Conservation (phyloP, 208 protist genomes). For the Plasmodiophora brassicae region DNA sequence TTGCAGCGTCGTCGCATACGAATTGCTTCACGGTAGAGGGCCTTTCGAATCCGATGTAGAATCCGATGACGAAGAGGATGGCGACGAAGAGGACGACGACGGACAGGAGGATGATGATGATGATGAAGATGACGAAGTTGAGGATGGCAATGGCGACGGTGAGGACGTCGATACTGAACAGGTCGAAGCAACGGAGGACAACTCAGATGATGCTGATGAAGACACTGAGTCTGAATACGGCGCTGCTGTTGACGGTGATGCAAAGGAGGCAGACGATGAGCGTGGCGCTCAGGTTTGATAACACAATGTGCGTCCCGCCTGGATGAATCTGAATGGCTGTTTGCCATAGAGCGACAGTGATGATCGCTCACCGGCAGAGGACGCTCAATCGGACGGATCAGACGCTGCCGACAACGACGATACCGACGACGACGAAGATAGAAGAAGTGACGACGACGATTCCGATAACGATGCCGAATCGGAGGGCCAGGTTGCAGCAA, state of each 20-base stretch:
- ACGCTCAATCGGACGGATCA: no score
- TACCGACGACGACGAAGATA: not conserved
- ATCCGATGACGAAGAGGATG: not conserved
- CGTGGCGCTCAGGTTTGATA: not conserved
- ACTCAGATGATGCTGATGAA: no score
- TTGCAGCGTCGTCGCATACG: slow-evolving; percentile 8
- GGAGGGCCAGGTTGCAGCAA: not conserved
- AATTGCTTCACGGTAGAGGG: not conserved
- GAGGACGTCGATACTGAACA: not conserved
- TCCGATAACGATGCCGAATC: not conserved
- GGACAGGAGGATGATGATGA: not conserved
- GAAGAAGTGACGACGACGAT: not conserved
- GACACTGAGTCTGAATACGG: no score
- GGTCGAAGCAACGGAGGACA: no score
- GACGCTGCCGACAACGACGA: no score
- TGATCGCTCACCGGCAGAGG: no score
- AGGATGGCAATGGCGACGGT: not conserved
- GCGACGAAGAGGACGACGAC: not conserved
- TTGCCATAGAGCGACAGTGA: no score
- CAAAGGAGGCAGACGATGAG: not conserved
- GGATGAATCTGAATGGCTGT: no score
- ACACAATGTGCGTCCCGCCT: no score
- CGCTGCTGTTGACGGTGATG: no score
- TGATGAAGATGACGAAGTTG: not conserved
- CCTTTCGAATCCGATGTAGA: slow-evolving; percentile 1